Evolutionary conservation across 768 basidiomycete species (phyloP), one percentile per base, ranked within the genome.

Genomic region (Thelephora aurantiotincta): DNA sequence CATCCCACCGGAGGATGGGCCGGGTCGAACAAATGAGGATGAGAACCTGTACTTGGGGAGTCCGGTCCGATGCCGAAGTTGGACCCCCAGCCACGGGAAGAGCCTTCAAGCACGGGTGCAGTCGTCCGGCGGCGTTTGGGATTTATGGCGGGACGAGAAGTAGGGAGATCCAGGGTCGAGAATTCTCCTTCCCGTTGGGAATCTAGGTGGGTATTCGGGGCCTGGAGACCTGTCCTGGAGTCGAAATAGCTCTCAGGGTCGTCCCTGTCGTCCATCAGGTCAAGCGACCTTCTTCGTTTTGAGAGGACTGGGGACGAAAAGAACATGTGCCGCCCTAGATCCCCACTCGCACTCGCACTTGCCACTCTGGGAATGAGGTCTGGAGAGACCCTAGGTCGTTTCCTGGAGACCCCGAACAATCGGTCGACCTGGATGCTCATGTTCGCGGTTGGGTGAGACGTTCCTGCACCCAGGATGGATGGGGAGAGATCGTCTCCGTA

Each of bases 211-310:
- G 12, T 22, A 14, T 41, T 41, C 14, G 4, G 4, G 22, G 14
- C 14, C 2, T 41, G 18, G 38, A 11, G 38, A 5, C 14, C 9
- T 7, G 38, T 7, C 18, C 18, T 14, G 38, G 26, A 30, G 14
- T 41, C 26, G 44, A 2, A 18, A 6, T 9, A 9, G 11, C n/a
- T n/a, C 11, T 20, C 11, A 18, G 23, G 4, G 18, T 57, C 58
- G 19, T 63, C 57, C 16, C 61, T 63, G 35, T 63, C 62, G 36
- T 66, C 63, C 38, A 41, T 41, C 4, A 6, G 18, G 18, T 41
- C 38, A 2, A 14, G 38, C 14, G 38, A 41, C 14, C 5, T 22
- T 14, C 38, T 41, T 7, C 38, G 38, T 41, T 41, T 41, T 7
- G 38, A 41, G 18, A 22, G 22, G 38, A 16, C 22, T 16, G 38